Evolutionary conservation across 345 rosid species (phyloP).

Genomic region (Pelargonium nanum): DNA sequence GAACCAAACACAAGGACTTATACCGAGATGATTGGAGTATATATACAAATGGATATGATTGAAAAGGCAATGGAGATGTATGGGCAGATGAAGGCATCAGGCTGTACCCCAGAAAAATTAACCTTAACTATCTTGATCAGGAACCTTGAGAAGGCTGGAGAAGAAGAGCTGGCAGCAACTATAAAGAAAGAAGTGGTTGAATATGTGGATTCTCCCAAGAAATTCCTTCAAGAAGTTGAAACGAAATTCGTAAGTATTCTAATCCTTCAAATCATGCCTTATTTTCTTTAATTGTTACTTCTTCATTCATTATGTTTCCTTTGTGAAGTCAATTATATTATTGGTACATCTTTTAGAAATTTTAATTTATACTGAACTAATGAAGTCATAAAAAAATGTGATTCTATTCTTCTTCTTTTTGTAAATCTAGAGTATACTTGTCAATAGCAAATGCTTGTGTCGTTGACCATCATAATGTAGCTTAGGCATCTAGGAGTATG

Average conservation of each 20-base stretch:
- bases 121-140: slow-evolving; percentile 47
- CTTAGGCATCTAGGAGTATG: no score
- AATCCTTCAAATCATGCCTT: neutral
- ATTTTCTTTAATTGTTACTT: neutral
- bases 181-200: slow-evolving; percentile 38
- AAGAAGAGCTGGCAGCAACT: slow-evolving; percentile 27
- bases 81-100: slow-evolving; percentile 30
- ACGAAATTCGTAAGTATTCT: slow-evolving; percentile 23
- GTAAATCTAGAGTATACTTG: no score
- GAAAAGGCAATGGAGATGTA: slow-evolving; percentile 50
- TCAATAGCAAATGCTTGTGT: no score
- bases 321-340: neutral
- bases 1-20: slow-evolving; percentile 38
- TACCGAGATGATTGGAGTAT: slow-evolving; percentile 54
- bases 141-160: slow-evolving; percentile 39
- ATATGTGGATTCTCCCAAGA: slow-evolving; percentile 38
- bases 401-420: no score
- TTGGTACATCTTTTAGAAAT: neutral
- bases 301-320: neutral
- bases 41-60: slow-evolving; percentile 23
- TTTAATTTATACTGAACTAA: neutral
- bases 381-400: no score
- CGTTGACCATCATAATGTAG: no score
- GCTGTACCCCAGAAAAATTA: slow-evolving; percentile 34
- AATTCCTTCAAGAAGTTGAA: slow-evolving; percentile 38